Evolutionary conservation across 148 eudicot genomes (phyloP).

Genomic region (Mesembryanthemum crystallinum): DNA sequence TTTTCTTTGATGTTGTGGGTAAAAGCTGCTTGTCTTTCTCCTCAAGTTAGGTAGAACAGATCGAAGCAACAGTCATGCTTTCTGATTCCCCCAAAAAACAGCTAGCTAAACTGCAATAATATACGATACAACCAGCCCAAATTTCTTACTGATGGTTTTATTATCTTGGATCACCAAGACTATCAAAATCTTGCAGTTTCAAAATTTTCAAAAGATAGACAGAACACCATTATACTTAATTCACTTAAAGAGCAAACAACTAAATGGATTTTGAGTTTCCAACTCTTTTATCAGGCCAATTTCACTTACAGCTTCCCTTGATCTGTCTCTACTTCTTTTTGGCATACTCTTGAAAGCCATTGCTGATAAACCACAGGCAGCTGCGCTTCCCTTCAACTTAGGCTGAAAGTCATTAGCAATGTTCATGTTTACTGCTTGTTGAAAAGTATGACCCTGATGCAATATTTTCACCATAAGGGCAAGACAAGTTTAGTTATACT

Average conservation of each 20-base stretch:
- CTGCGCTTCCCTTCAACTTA: not conserved
- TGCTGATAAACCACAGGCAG: slow-evolving; percentile 1
- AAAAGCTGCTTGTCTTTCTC: no score
- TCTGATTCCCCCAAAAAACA: no score
- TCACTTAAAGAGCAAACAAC: not conserved
- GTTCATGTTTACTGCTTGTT: slow-evolving; percentile 8
- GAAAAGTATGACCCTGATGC: slow-evolving; percentile 18
- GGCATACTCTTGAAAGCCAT: not conserved
- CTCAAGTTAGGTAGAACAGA: no score
- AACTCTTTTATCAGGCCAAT: not conserved
- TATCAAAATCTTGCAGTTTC: no score
- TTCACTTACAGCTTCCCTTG: slow-evolving; percentile 22
- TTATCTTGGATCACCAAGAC: no score
- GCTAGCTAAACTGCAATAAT: no score
- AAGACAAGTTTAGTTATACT: not conserved
- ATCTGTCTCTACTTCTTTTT: not conserved
- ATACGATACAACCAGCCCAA: no score
- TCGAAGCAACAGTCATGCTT: no score
- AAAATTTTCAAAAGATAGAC: not conserved
- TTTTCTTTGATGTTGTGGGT: no score
- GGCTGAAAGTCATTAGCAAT: slow-evolving; percentile 2
- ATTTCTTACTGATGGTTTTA: no score
- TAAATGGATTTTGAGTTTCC: not conserved
- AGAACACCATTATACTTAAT: not conserved
- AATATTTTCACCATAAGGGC: not conserved